phyloP scores from a whole-genome alignment of 176 grass and related monocot species.

The Typha latifolia region DNA sequence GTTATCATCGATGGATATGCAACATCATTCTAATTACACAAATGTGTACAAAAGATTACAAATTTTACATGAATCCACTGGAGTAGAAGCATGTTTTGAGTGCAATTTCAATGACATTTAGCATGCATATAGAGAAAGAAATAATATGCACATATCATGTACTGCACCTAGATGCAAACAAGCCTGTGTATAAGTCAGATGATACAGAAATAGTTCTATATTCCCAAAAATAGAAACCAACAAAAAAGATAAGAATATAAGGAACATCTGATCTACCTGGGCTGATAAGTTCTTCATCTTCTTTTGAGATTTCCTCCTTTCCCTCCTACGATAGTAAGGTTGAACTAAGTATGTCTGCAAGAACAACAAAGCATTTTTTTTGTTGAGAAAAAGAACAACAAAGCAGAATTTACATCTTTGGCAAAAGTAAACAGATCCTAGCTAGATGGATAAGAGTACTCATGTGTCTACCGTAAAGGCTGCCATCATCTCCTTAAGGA shows the following conservation, averaged over 20 bases:
- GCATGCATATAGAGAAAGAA: background rate
- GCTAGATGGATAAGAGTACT: background rate
- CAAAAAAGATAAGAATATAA: background rate
- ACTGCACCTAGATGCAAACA: background rate
- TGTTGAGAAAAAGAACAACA: background rate
- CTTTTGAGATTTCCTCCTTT: constrained; percentile 58
- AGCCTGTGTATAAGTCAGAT: background rate
- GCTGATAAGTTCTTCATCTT: constrained; percentile 55
- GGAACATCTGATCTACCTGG: constrained; percentile 37
- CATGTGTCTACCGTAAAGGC: no score
- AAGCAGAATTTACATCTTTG: constrained; percentile 27
- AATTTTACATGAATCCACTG: background rate
- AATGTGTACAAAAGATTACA: constrained; percentile 12
- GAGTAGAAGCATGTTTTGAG: background rate
- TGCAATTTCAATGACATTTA: background rate
- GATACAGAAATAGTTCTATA: background rate
- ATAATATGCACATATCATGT: background rate
- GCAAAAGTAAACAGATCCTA: background rate
- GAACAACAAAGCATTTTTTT: background rate
- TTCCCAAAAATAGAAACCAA: background rate
- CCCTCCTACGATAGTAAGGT: constrained; percentile 57
- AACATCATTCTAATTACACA: constrained; percentile 18
- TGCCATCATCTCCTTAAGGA: no score
- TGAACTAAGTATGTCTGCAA: constrained; percentile 77
- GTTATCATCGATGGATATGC: constrained; percentile 1